Evolutionary conservation across 345 rosid species (phyloP), one percentile per base, ranked within the genome.

Genomic region (Moricandia moricandioides): DNA sequence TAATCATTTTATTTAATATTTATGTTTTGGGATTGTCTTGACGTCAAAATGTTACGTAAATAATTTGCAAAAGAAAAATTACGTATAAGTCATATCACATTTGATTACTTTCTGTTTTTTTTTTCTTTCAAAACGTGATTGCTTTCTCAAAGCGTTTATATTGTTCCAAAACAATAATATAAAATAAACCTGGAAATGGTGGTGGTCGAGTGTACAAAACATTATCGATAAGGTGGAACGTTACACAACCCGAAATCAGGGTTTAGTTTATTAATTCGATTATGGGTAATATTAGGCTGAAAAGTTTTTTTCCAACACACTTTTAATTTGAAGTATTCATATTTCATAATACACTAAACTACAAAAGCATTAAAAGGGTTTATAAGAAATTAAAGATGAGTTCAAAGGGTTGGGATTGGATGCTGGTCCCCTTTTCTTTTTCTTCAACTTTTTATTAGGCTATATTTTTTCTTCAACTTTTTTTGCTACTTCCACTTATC

Each of bases 211-310:
- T 78, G 81, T 71, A 71, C 63, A 78, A 58, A 72, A 78, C 81
- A 71, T 67, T 66, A 72, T 60, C 73, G 64, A 67, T 78, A 78
- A 72, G 81, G 77, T 78, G 81, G 81, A 72, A 72, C 78, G 78
- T 78, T 72, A 72, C 81, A 72, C 65, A 67, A 61, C 73, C 81
- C 69, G 68, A 59, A 66, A 59, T 9, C 56, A 59, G 9, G 69
- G 18, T 62, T 72, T 72, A 27, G 55, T 61, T 52, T 63, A 72
- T 60, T 67, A 52, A 29, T 72, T 72, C 43, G 59, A 54, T 30
- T 62, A 57, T 67, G 51, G 4, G 56, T 47, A n/a, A 47, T 47
- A 47, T 47, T 47, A n/a, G 67, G 80, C 54, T 65, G 72, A 65
- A 65, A 77, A 65, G 27, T 14, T 29, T 33, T 24, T 31, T 65